Base-by-base conservation (phyloP, 257 asterid genomes). In the Capsicum rhomboideum region DNA sequence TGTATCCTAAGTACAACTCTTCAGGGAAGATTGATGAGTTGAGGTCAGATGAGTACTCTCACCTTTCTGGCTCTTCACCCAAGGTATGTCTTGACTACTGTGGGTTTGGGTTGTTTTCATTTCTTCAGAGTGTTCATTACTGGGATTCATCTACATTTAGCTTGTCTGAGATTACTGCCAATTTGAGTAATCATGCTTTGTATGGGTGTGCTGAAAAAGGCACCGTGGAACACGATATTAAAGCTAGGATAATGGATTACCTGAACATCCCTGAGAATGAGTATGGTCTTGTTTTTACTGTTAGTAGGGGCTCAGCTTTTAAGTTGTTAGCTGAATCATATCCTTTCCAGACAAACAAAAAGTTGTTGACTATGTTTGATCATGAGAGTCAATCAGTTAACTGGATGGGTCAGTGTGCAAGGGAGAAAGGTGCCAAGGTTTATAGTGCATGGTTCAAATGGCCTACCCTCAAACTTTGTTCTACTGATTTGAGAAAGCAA, bases 61-160 rank as follows among this genome's bases (percentile, higher is more conserved):
- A 97, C 88, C 93, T 97, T 64, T 85, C 89, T 34, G 90, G 88
- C 44, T 84, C 94, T 26, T 83, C 78, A 67, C 93, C 97, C 0
- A 97, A 93, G 96, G 99, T 97, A 88, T 95, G 93, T 89, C 98
- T 97, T 42, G 99, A 97, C 82, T 97, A 97, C 79, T 97, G 99
- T 88, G 99, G 99, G 85, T 97, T 97, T 86, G 99, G 99, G 69
- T 79, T 97, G 89, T 95, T 97, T 90, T 97, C 99, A 12, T 97
- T 97, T 85, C 90, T 97, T 88, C 99, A 97, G 88, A 89, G 92
- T 88, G 90, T 95, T 87, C 98, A 94, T 87, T 95, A 94, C 86
- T 97, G 99, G 99, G 99, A 95, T 58, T 95, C 99, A 6, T 91
- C 96, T 66, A 91, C 99, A 1, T 95, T 97, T 91, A 97, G 96